A percentile compares a stretch with the other conserved stretches of the same genome.
Conservation (phyloP, 2,329 filamentous ascomycete species). For the Chrysosporium keratinophilum region DNA sequence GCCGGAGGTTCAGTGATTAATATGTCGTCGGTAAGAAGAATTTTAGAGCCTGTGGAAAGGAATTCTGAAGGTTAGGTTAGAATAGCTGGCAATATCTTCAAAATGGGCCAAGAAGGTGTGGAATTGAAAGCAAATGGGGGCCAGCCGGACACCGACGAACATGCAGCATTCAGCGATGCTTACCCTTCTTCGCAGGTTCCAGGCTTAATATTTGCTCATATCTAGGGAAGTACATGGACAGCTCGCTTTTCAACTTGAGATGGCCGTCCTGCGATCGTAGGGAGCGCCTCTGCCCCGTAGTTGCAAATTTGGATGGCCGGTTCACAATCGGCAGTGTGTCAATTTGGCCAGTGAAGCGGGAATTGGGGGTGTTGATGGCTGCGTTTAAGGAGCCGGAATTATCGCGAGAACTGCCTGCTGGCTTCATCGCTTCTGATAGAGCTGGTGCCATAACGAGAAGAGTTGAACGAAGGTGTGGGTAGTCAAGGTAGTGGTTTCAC, state of each 20-base stretch:
- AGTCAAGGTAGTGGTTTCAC: too few species aligned
- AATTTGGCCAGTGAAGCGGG: too few species aligned
- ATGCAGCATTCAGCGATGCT: constrained; percentile 9
- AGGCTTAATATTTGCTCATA: constrained; percentile 92
- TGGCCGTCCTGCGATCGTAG: constrained; percentile 75
- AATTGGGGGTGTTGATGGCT: too few species aligned
- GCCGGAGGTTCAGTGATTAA: constrained; percentile 19
- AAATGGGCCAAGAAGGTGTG: neutral
- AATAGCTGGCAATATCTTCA: neutral
- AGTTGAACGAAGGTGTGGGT: too few species aligned
- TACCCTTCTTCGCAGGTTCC: constrained; percentile 67
- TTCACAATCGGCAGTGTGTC: too few species aligned
- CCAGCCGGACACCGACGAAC: constrained; percentile 2
- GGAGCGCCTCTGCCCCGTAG: constrained; percentile 53
- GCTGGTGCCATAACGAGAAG: too few species aligned
- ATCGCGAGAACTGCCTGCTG: too few species aligned
- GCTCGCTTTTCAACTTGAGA: constrained; percentile 77
- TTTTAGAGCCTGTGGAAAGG: constrained; percentile 60
- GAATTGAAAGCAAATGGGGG: constrained; percentile 11
- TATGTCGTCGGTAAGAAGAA: constrained; percentile 57
- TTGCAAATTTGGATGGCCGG: neutral
- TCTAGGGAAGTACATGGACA: constrained; percentile 81
- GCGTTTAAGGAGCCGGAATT: too few species aligned
- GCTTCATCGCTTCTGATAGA: constrained; percentile 24
- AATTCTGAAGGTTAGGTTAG: constrained; percentile 46